A percentile compares a stretch with the other conserved stretches of the same genome.
phyloP scores from a whole-genome alignment of 2,329 filamentous ascomycete species.

The Blumeriella jaapii region DNA sequence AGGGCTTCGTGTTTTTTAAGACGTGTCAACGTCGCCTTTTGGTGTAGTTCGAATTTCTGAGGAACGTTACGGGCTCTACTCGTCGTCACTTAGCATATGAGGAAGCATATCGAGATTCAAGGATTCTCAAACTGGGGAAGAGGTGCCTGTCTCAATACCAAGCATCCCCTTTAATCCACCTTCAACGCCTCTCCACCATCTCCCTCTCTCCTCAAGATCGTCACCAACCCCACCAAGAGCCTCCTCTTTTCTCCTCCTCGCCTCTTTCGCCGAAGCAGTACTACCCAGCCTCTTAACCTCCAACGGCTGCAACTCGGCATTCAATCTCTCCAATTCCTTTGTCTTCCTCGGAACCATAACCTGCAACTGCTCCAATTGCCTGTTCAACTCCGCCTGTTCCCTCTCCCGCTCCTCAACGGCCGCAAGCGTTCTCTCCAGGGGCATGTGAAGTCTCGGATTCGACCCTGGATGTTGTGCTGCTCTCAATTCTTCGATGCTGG shows the following conservation, averaged over 20 bases:
- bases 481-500: constrained; percentile 35
- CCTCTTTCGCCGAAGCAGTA: constrained; percentile 58
- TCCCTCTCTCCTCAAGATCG: constrained; percentile 62
- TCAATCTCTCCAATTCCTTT: constrained; percentile 55
- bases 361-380: constrained; percentile 51
- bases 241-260: constrained; percentile 54
- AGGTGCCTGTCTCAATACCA: constrained; percentile 44
- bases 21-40: too few relatives aligned
- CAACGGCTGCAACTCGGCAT: constrained; percentile 55
- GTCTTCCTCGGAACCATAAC: constrained; percentile 52
- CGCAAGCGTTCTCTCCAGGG: constrained; percentile 44
- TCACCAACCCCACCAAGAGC: constrained; percentile 55
- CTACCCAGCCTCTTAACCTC: constrained; percentile 56
- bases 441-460: constrained; percentile 39
- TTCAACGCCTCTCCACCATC: constrained; percentile 66
- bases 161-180: constrained; percentile 49
- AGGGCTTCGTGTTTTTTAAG: too few relatives aligned
- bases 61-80: too few relatives aligned
- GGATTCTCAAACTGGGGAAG: too few relatives aligned
- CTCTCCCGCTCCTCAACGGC: constrained; percentile 40
- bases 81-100: too few relatives aligned
- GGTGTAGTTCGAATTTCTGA: too few relatives aligned
- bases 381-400: constrained; percentile 44
- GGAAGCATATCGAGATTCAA: too few relatives aligned
- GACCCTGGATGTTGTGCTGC: constrained; percentile 32